phyloP scores from a whole-genome alignment of 179 eudicot species.

The Corrigiola litoralis region DNA sequence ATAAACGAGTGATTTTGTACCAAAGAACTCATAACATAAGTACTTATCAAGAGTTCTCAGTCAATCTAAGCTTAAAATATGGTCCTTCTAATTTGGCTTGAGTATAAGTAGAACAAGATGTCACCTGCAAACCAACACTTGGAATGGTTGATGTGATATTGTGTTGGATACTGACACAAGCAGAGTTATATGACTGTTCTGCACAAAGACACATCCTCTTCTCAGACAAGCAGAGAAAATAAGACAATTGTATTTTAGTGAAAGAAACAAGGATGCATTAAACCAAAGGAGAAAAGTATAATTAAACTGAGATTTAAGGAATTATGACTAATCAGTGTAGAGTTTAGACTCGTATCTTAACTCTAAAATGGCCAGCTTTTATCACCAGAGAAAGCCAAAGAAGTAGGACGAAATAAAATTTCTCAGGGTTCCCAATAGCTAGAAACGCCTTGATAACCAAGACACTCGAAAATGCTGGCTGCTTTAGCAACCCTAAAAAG shows the following conservation, averaged over 20 bases:
- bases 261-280: too few species aligned
- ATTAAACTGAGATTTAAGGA: not conserved
- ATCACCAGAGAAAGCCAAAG: not conserved
- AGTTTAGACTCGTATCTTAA: too few species aligned
- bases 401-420: not conserved
- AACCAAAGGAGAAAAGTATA: too few species aligned
- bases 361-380: too few species aligned
- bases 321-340: too few species aligned
- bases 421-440: not conserved
- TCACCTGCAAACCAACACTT: slow-evolving; percentile 92
- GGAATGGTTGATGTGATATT: slow-evolving; percentile 81
- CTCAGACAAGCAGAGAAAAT: not conserved
- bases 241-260: not conserved
- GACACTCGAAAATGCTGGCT: too few species aligned
- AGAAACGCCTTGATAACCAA: too few species aligned
- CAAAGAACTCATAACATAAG: not conserved
- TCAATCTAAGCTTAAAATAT: not conserved
- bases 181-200: slow-evolving; percentile 36
- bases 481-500: too few species aligned
- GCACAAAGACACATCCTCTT: slow-evolving; percentile 24
- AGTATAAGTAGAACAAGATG: not conserved
- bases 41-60: too few species aligned
- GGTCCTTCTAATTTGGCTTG: not conserved
- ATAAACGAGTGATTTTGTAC: not conserved
- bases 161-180: slow-evolving; percentile 66